Conservation (phyloP, 306 rosid species). For the Quercus alba region DNA sequence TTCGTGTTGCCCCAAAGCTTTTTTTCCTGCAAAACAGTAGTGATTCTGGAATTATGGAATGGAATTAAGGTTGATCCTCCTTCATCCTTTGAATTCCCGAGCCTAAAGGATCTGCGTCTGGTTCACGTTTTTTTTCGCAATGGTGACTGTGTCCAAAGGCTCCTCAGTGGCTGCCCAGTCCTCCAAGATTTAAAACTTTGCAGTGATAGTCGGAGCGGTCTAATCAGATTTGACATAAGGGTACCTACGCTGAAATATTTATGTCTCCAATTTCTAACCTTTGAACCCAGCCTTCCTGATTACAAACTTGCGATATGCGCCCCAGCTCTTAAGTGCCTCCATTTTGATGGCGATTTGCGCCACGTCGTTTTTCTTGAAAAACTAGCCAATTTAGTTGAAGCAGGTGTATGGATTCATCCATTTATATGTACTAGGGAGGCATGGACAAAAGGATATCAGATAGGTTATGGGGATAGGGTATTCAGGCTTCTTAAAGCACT, state of each 20-base stretch:
- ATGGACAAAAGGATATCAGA: not conserved
- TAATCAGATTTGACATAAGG: not conserved
- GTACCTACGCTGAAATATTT: not conserved
- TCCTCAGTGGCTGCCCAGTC: not conserved
- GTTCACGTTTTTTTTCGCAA: not conserved
- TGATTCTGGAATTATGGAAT: not conserved
- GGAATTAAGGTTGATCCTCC: not conserved
- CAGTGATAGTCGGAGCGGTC: too few species aligned
- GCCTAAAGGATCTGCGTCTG: slow-evolving; percentile 5
- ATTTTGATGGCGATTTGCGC: not conserved
- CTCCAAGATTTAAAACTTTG: not conserved
- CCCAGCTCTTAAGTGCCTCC: not conserved
- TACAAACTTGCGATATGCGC: not conserved
- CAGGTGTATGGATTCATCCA: not conserved
- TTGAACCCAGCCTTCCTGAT: not conserved
- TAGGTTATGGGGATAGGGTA: not conserved
- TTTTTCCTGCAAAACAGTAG: not conserved
- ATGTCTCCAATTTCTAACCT: not conserved
- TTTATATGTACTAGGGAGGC: too few species aligned
- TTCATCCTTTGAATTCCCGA: not conserved
- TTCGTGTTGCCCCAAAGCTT: not conserved
- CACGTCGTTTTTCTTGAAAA: not conserved
- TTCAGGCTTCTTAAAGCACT: not conserved
- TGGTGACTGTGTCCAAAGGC: not conserved
- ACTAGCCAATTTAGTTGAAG: not conserved